Base-by-base conservation (phyloP, 352 stramenopile genomes). In the Phytophthora ohioensis region DNA sequence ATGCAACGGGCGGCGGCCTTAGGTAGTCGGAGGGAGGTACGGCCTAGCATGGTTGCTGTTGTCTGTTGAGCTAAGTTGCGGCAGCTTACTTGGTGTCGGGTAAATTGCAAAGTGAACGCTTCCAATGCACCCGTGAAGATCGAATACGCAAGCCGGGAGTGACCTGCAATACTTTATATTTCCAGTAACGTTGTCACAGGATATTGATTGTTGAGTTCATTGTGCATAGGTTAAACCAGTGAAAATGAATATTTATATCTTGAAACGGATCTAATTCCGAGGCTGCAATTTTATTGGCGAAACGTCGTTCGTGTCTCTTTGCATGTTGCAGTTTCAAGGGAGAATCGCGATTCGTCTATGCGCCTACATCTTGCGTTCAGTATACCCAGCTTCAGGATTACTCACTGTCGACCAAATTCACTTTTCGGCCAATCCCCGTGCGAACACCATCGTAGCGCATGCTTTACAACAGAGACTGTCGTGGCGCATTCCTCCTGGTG, bases 261-360 rank as follows among this genome's bases (percentile, higher is more conserved):
- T 49, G 7, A 11, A 9, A 4, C 9, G 34, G 3, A 58, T 45
- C 15, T 12, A 9, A 58, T 54, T 53, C 31, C 11, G 30, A 10
- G 21, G n/a, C 32, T 2, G 41, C 39, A 52, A 62, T 62, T 31
- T 32, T 10, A 57, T 57, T 45, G 49, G 35, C 12, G 52, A 74
- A 76, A 73, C 49, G 60, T 39, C 57, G 69, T 45, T 75, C 71
- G 71, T 79, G 75, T 81, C 71, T 82, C 60, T 79, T 67, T 77
- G 63, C 59, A 78, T 74, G 69, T 82, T 84, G 77, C 73, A 84
- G 76, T 74, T 34, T 10, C 38, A 49, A 6, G 57, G 30, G 57
- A 62, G 42, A 59, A 43, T 15, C 12, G 55, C 12, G 21, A 21
- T 57, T 9, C 5, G 57, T 64, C 43, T 64, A 3, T 67, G 43